Evolutionary conservation across 352 stramenopile genomes (phyloP), one percentile per base, ranked within the genome.

Genomic region (Pythium myriotylum): DNA sequence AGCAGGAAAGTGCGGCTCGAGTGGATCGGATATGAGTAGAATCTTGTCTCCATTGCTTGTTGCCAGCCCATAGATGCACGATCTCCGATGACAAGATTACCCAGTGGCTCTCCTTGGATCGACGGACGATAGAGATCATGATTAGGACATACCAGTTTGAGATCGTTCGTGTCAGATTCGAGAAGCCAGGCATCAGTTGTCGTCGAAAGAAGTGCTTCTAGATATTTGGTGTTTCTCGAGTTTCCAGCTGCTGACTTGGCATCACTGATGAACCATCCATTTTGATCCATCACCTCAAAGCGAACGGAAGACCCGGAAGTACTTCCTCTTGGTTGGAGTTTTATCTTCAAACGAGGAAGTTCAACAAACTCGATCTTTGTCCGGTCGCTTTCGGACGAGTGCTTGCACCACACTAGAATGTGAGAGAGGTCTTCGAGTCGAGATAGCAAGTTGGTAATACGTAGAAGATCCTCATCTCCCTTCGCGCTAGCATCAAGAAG

Each of bases 21-120:
- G 74, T 99, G 97, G 46, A 99, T 92, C 17, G 97, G 97, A 73
- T 99, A 99, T 22, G 98, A 79, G 73, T 99, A 99, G 61, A 97
- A 98, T 32, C 96, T 84, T 51, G 88, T 94, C 48, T 95, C 83
- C 81, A 97, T 95, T 6, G 85, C 79, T 54, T 95, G 86, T 60
- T 96, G 81, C 89, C 89, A 96, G 0, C 76, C 83, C 27, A 81
- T 65, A 2, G 88, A 94, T 4, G 72, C 74, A n/a, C 91, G 75
- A 49, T 96, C 84, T 0, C 86, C 80, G 10, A 96, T 72, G 0
- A 97, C 62, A 1, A 89, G 66, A 4, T 82, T 88, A 4, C 82
- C 89, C 56, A 97, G 96, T 1, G 91, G 89, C 32, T 95, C 79
- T 14, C 77, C 80, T 26, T 74, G 64, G 20, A 97, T 80, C 20